phyloP scores from a whole-genome alignment of 2,329 filamentous ascomycete species.

The Aotearoamyces nothofagi region DNA sequence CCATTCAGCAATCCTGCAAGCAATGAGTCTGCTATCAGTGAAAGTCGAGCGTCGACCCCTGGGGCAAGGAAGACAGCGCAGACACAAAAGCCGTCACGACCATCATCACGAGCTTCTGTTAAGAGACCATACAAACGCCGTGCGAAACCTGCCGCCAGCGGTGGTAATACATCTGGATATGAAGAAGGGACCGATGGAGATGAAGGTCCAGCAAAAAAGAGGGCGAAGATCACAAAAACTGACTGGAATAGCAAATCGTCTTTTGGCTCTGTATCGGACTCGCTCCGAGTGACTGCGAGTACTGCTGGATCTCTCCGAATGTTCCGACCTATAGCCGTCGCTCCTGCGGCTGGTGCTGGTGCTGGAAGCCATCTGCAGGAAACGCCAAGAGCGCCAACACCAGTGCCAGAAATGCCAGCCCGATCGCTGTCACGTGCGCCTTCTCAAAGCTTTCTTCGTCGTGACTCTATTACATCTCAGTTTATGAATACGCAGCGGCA shows the following conservation, averaged over 20 bases:
- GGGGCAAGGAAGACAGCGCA: background rate
- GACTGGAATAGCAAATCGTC: conserved; percentile 57
- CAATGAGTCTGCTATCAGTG: conserved; percentile 6
- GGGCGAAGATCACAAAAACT: conserved; percentile 62
- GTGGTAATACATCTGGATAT: conserved; percentile 58
- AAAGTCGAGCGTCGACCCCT: conserved; percentile 6
- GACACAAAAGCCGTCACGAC: conserved; percentile 11
- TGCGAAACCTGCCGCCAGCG: conserved; percentile 7
- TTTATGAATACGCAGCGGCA: conserved; percentile 13
- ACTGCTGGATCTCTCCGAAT: conserved; percentile 77
- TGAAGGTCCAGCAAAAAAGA: conserved; percentile 45
- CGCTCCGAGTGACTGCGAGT: conserved; percentile 77
- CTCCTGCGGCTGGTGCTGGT: conserved; percentile 28
- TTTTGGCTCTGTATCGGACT: conserved; percentile 62
- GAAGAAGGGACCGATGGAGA: conserved; percentile 40
- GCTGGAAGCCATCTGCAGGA: conserved; percentile 46
- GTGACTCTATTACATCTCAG: conserved; percentile 42
- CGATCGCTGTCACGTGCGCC: conserved; percentile 18
- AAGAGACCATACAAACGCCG: conserved; percentile 11
- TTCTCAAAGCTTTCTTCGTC: conserved; percentile 36
- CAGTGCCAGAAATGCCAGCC: conserved; percentile 37
- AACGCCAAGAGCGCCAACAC: conserved; percentile 62
- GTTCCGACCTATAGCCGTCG: conserved; percentile 54
- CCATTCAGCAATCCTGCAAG: conserved; percentile 7
- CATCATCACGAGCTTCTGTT: conserved; percentile 14